Conservation (phyloP, 2,329 filamentous ascomycete genomes). For the Neopestalotiopsis sp. region DNA sequence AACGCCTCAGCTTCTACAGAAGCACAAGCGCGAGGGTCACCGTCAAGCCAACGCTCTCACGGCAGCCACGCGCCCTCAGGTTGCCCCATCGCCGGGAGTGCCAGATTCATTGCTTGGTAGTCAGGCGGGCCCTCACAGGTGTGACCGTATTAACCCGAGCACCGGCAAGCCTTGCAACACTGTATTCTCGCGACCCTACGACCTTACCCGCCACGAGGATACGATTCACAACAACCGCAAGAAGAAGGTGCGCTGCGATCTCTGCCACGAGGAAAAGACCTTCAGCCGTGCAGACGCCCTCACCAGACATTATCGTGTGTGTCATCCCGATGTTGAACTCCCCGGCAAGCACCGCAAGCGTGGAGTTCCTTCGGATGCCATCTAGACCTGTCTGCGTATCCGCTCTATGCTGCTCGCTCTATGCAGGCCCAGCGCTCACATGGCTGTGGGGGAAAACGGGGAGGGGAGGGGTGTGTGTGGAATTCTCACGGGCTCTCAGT, state of each 20-base stretch:
- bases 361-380: slow-evolving; percentile 23
- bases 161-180: slow-evolving; percentile 95
- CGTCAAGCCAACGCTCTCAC: slow-evolving; percentile 69
- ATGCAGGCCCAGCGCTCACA: no score
- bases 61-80: slow-evolving; percentile 40
- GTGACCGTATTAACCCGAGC: slow-evolving; percentile 90
- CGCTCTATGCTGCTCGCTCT: neutral
- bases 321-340: slow-evolving; percentile 86
- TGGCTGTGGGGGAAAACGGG: no score
- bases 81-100: slow-evolving; percentile 41
- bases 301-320: slow-evolving; percentile 91
- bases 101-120: slow-evolving; percentile 72
- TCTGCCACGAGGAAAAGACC: slow-evolving; percentile 96
- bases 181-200: slow-evolving; percentile 93
- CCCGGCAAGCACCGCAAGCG: slow-evolving; percentile 65
- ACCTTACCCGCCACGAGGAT: slow-evolving; percentile 94
- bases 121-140: slow-evolving; percentile 91
- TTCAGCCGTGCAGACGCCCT: slow-evolving; percentile 95
- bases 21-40: slow-evolving; percentile 94
- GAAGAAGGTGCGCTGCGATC: slow-evolving; percentile 89
- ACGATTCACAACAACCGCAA: slow-evolving; percentile 96
- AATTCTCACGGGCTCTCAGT: no score
- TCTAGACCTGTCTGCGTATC: neutral
- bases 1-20: slow-evolving; percentile 83
- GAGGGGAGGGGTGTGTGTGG: no score